phyloP scores from a whole-genome alignment of 2,329 filamentous ascomycete genomes.

The Aspergillus ochraceoroseus region DNA sequence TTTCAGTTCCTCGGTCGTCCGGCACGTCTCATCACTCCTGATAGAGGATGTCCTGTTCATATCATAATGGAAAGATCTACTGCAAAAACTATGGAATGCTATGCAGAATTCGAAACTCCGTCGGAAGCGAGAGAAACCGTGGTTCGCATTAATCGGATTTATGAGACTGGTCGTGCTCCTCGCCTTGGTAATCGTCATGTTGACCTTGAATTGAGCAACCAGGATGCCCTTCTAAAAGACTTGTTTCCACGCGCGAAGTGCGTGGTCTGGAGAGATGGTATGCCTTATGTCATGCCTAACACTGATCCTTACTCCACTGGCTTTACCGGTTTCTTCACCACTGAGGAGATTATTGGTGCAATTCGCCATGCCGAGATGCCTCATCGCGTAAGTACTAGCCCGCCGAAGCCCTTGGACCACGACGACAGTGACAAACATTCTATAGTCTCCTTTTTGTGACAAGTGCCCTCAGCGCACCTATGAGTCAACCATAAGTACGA shows the following conservation, averaged over 20 bases:
- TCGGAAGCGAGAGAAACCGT: constrained; percentile 40
- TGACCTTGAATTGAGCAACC: constrained; percentile 44
- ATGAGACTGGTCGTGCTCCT: constrained; percentile 36
- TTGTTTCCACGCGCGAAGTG: constrained; percentile 52
- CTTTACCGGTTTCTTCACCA: constrained; percentile 50
- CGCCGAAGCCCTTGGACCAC: neutral
- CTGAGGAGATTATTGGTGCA: constrained; percentile 48
- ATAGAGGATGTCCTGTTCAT: constrained; percentile 47
- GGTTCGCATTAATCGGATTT: constrained; percentile 34
- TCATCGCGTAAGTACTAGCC: constrained; percentile 42
- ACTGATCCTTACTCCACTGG: constrained; percentile 46
- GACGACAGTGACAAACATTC: neutral
- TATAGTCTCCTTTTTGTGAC: constrained; percentile 46
- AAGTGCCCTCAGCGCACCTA: constrained; percentile 52
- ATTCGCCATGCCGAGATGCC: constrained; percentile 48
- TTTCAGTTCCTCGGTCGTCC: constrained; percentile 45
- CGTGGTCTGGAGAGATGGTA: constrained; percentile 42
- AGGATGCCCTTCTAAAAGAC: constrained; percentile 48
- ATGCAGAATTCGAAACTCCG: constrained; percentile 43
- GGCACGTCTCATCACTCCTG: constrained; percentile 36
- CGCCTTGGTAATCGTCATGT: constrained; percentile 48
- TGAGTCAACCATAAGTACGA: constrained; percentile 49
- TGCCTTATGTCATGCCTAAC: constrained; percentile 32
- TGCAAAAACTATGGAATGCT: constrained; percentile 55
- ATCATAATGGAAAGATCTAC: constrained; percentile 56